Evolutionary conservation across 1,139 yeast genomes (phyloP).

Genomic region (Yamadazyma sp.): DNA sequence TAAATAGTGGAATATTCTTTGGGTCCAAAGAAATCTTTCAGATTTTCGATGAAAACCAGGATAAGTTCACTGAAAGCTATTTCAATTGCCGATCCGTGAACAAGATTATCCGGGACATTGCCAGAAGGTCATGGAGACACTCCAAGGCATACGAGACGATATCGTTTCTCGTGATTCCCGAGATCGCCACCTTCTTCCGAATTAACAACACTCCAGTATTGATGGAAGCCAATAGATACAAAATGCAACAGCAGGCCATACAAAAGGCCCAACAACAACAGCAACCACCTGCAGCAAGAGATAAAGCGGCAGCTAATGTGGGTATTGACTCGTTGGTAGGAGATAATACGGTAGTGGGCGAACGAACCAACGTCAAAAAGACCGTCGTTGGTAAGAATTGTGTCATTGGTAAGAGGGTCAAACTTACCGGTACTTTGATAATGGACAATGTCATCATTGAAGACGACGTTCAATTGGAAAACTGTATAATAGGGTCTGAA

Average conservation of each 20-base stretch:
- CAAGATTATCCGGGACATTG: conserved; percentile 79
- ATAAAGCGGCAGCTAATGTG: conserved; percentile 70
- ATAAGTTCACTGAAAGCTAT: conserved; percentile 37
- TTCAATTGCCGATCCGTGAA: conserved; percentile 52
- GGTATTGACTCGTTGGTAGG: conserved; percentile 88
- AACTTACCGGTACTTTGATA: conserved; percentile 82
- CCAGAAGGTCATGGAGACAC: conserved; percentile 91
- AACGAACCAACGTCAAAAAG: conserved; percentile 77
- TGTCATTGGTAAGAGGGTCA: conserved; percentile 78
- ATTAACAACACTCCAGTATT: conserved; percentile 76
- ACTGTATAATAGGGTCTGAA: conserved; percentile 77
- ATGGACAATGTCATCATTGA: conserved; percentile 70
- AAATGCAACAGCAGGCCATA: conserved; percentile 54
- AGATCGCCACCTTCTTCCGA: conserved; percentile 68
- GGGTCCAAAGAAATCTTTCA: conserved; percentile 56
- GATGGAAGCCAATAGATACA: conserved; percentile 86
- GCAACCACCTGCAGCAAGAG: conserved; percentile 30
- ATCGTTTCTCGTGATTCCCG: conserved; percentile 64
- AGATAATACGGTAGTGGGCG: conserved; percentile 57
- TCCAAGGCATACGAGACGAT: conserved; percentile 57
- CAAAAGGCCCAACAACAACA: conserved; percentile 32
- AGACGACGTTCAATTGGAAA: conserved; percentile 85
- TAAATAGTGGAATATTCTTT: conserved; percentile 79
- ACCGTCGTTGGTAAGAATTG: conserved; percentile 81
- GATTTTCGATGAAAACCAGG: conserved; percentile 30